Evolutionary conservation across 495 filamentous ascomycete species (phyloP), one percentile per base, ranked within the genome.

Genomic region (Penicillium cataractarum): DNA sequence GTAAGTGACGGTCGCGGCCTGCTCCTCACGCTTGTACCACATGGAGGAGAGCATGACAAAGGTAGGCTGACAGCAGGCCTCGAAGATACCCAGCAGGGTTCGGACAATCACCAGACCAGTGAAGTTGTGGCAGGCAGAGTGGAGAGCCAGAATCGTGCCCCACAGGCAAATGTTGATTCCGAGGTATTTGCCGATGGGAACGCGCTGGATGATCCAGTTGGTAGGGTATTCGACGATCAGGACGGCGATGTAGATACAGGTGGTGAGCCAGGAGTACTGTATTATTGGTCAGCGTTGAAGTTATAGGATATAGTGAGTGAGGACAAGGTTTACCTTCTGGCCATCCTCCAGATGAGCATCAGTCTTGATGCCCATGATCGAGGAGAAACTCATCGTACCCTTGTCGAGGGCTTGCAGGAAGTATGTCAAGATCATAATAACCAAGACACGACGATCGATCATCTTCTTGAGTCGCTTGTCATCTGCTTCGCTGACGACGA

Each of bases 331-430:
- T 52, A 79, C 75, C 71, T 86, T 70, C 37, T 88, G 84, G 2
- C 82, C 86, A 6, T 76, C 59, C 42, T 71, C 63, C 13, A 90
- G 71, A 31, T 75, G 63, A 0, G 83, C 81, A 65, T 91, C 86
- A 10, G 76, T 69, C 2, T 77, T 74, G 35, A 91, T 83, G 3
- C 85, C 86, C 88, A 91, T 90, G 53, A 90, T 89, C 19, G 87
- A 86, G 5, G 88, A 81, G 67, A 89, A 90, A 4, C 84, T 86
- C 77, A 91, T 69, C 1, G 87, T 90, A 9, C 87, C 88, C 73
- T 91, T 90, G 65, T 90, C 87, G 32, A 91, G 78, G n/a, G 88
- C 86, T 56, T 91, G 89, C 3, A 90, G 72, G 66, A 91, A 91
- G 71, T 91, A 91, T 1, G 77, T 80, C 37, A 59, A 54, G 42